These are phyloP conservation scores for Davidsoniella virescens DNA, from an alignment of 2,329 filamentous ascomycete species.

Conservation along the genomic window DNA sequence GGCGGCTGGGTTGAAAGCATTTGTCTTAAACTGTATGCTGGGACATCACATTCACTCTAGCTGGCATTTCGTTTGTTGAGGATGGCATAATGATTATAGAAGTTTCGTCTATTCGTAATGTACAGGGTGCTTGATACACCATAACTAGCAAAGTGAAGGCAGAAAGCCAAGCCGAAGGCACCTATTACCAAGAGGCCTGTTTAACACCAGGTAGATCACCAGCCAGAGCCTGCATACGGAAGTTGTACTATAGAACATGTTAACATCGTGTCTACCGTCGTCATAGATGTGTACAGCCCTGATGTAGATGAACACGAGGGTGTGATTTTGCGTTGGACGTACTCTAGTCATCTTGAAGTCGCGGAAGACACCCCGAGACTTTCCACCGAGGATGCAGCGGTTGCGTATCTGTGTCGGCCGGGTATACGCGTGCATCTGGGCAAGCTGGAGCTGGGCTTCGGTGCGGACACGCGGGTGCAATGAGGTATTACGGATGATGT, in stretches of 20 bases:
- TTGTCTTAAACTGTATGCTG: too few relatives aligned
- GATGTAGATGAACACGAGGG: background rate
- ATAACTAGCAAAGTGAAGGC: background rate
- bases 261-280: background rate
- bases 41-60: too few relatives aligned
- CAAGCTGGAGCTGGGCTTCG: constrained; percentile 81
- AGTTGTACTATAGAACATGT: constrained; percentile 53
- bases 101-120: constrained; percentile 10
- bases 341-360: constrained; percentile 89
- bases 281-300: background rate
- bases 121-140: constrained; percentile 5
- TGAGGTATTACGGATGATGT: constrained; percentile 84
- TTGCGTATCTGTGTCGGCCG: constrained; percentile 87
- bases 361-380: constrained; percentile 72
- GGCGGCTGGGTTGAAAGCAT: too few relatives aligned
- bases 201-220: constrained; percentile 82
- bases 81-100: background rate
- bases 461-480: constrained; percentile 69
- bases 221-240: constrained; percentile 72
- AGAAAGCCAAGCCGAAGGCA: background rate
- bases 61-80: too few relatives aligned
- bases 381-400: constrained; percentile 82
- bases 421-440: constrained; percentile 93
- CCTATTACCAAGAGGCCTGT: constrained; percentile 85
- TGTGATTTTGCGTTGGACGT: constrained; percentile 24